phyloP scores from a whole-genome alignment of 345 rosid genomes.

The Citrus cavaleriei region DNA sequence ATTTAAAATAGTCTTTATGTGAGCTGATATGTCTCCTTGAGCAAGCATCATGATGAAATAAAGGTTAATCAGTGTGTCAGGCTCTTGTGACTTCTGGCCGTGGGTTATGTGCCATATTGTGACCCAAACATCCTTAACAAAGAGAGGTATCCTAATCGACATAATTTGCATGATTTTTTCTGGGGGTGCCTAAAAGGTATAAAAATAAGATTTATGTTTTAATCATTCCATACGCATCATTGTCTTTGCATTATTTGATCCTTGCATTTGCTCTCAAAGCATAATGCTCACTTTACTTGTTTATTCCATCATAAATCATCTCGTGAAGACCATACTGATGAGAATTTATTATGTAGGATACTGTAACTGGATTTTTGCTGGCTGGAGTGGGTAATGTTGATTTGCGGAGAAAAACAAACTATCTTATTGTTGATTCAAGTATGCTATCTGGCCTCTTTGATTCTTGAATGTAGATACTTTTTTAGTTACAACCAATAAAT shows the following conservation, averaged over 20 bases:
- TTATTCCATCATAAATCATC: background rate
- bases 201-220: background rate
- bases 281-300: background rate
- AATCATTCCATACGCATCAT: background rate
- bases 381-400: constrained; percentile 99
- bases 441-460: constrained; percentile 24
- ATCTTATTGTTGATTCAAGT: constrained; percentile 95
- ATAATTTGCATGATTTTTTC: background rate
- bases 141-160: background rate
- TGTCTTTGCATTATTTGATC: background rate
- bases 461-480: background rate
- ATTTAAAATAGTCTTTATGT: background rate
- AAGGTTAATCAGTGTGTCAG: background rate
- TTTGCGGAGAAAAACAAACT: constrained; percentile 86
- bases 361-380: constrained; percentile 42
- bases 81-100: background rate
- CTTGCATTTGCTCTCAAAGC: background rate
- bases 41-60: background rate
- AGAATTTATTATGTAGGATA: constrained; percentile 48
- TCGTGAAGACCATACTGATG: constrained; percentile 4
- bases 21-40: background rate
- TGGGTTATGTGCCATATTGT: background rate
- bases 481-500: background rate
- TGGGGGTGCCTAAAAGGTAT: background rate
- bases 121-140: background rate